A percentile compares a stretch with the other conserved stretches of the same genome.
These are phyloP conservation scores for Zea mays DNA, from an alignment of 176 grass and related monocot species.

Conservation along the genomic window DNA sequence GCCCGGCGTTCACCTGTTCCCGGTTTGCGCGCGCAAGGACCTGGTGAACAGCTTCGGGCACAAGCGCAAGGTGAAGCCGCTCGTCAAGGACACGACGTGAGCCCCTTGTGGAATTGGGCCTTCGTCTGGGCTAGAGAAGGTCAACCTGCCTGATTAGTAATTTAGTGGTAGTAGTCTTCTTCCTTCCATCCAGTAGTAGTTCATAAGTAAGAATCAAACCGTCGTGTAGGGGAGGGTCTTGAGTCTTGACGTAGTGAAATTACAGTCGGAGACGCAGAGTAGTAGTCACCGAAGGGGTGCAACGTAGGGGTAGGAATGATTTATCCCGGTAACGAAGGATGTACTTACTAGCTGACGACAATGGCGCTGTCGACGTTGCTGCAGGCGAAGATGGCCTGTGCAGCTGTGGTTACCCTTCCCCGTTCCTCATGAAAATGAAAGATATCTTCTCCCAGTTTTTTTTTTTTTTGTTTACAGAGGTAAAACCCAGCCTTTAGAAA, in stretches of 20 bases:
- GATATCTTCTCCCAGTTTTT: background rate
- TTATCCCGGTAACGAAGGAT: background rate
- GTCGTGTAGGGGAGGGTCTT: background rate
- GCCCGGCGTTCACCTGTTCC: constrained; percentile 69
- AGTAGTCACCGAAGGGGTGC: background rate
- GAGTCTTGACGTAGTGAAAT: constrained; percentile 10
- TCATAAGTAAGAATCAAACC: background rate
- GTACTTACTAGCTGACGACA: background rate
- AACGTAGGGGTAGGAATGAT: background rate
- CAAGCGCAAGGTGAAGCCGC: constrained; percentile 75
- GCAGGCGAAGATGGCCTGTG: background rate
- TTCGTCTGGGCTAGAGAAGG: background rate
- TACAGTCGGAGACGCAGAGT: background rate
- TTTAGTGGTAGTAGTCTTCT: background rate
- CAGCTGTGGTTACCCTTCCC: background rate
- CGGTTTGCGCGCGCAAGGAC: constrained; percentile 79
- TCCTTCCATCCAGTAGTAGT: background rate
- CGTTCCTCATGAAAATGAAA: background rate
- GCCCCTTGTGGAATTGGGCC: background rate
- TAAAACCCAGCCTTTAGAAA: no score
- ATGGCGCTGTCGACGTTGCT: background rate
- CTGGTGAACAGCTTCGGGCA: constrained; percentile 81
- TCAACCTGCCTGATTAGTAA: background rate
- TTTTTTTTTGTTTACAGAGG: no score
- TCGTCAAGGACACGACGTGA: constrained; percentile 52